A percentile compares a stretch with the other conserved stretches of the same genome.
Evolutionary conservation across 2,329 filamentous ascomycete species (phyloP).

Genomic region (Tolypocladium album): DNA sequence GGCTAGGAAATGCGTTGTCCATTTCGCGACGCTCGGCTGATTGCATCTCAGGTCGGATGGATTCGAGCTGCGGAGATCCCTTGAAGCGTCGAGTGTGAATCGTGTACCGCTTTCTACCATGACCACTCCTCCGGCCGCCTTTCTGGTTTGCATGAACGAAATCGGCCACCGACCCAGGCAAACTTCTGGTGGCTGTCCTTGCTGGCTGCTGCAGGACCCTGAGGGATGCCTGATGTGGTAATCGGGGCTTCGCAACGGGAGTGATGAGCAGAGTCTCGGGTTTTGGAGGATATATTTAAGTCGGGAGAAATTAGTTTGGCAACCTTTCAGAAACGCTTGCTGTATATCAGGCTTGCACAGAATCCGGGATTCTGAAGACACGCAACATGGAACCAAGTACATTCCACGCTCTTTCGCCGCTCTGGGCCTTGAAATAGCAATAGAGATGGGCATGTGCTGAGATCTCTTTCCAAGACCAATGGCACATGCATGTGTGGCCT

Average conservation of each 20-base stretch:
- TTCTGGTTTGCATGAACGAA: slow-evolving; percentile 25
- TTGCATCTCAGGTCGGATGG: background rate
- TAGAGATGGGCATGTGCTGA: background rate
- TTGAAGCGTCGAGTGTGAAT: background rate
- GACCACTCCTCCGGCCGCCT: slow-evolving; percentile 27
- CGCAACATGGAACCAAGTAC: background rate
- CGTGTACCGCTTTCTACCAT: slow-evolving; percentile 18
- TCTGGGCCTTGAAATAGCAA: background rate
- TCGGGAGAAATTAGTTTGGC: background rate
- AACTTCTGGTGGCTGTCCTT: slow-evolving; percentile 9
- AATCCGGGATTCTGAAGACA: too few species aligned
- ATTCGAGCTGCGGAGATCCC: background rate
- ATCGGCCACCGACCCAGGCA: slow-evolving; percentile 3
- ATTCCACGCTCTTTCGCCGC: background rate
- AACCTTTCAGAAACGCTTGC: background rate
- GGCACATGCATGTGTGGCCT: too few species aligned
- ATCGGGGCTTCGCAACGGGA: background rate
- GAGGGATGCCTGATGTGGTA: background rate
- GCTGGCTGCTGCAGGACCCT: slow-evolving; percentile 4
- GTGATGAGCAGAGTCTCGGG: too few species aligned
- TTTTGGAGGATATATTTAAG: background rate
- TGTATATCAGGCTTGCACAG: background rate
- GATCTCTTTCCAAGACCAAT: background rate
- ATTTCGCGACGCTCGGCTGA: background rate
- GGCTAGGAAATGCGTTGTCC: background rate